These are phyloP conservation scores for Podaxis sp. DNA, from an alignment of 768 basidiomycete genomes.

Conservation along the genomic window DNA sequence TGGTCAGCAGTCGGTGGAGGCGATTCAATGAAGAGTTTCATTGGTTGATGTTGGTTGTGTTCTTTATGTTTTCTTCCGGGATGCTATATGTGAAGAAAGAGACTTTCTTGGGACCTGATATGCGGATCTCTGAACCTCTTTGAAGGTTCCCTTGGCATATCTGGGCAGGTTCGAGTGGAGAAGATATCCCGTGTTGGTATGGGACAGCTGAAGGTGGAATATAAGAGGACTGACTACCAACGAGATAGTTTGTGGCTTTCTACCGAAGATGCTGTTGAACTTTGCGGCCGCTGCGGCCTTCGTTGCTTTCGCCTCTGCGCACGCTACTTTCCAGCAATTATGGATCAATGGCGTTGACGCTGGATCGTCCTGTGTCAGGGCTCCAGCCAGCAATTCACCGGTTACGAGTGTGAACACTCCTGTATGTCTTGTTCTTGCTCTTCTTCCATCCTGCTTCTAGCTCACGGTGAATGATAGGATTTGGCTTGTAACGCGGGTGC, in stretches of 20 bases:
- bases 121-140: background rate
- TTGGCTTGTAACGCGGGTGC: slow-evolving; percentile 48
- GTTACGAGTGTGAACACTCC: slow-evolving; percentile 38
- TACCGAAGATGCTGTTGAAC: background rate
- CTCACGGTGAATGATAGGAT: slow-evolving; percentile 28
- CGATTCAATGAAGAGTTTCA: background rate
- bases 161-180: background rate
- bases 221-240: too few relatives aligned
- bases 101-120: background rate
- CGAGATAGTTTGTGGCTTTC: background rate
- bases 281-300: slow-evolving; percentile 30
- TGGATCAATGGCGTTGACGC: slow-evolving; percentile 53
- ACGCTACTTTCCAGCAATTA: slow-evolving; percentile 54
- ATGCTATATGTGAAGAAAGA: background rate
- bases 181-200: background rate
- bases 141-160: background rate
- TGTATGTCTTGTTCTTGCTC: slow-evolving; percentile 24
- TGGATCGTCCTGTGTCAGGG: slow-evolving; percentile 45
- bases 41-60: background rate
- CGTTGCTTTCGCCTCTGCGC: slow-evolving; percentile 41
- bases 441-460: background rate
- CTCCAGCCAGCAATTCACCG: slow-evolving; percentile 45
- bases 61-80: background rate
- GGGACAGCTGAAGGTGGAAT: too few relatives aligned
- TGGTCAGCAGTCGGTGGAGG: background rate